Conservation (phyloP, 139 green algal genomes). For the Pleodorina starrii region DNA sequence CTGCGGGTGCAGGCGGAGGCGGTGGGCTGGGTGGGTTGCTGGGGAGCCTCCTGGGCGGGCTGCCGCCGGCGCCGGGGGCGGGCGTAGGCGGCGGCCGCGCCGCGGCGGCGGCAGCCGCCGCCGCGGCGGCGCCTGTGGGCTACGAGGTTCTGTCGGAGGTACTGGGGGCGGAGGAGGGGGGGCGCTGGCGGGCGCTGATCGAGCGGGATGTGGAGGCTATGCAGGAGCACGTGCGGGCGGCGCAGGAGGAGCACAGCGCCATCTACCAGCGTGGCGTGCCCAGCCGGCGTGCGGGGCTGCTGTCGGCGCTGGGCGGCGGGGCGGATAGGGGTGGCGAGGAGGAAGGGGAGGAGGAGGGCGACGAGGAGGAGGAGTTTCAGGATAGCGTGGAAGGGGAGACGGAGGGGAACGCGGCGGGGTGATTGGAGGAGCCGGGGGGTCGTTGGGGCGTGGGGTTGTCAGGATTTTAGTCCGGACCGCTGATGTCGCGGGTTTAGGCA, state of each 20-base stretch:
- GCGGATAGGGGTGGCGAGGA: neutral
- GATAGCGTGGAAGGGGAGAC: slow-evolving; percentile 35
- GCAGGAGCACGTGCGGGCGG: slow-evolving; percentile 30
- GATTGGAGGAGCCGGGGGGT: neutral
- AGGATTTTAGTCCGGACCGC: too few relatives aligned
- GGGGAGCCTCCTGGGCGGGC: slow-evolving; percentile 49
- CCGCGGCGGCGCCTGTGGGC: neutral
- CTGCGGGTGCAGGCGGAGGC: slow-evolving; percentile 36
- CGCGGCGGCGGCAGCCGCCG: neutral
- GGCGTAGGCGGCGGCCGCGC: neutral
- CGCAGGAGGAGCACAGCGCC: slow-evolving; percentile 1
- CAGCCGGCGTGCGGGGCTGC: neutral
- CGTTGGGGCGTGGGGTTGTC: too few relatives aligned
- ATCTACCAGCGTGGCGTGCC: slow-evolving; percentile 34
- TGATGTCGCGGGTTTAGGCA: too few relatives aligned
- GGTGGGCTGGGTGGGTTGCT: slow-evolving; percentile 50
- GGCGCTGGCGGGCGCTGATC: slow-evolving; percentile 31
- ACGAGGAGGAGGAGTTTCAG: neutral
- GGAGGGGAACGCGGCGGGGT: neutral
- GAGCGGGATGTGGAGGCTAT: slow-evolving; percentile 40
- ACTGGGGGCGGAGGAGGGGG: slow-evolving; percentile 41
- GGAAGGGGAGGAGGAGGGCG: neutral
- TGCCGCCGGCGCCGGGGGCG: slow-evolving; percentile 20
- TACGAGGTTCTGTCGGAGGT: slow-evolving; percentile 45
- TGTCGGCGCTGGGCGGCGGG: neutral